A percentile compares a stretch with the other conserved stretches of the same genome.
phyloP scores from a whole-genome alignment of 192 early-diverging fungal species.

The Coemansia sp. region DNA sequence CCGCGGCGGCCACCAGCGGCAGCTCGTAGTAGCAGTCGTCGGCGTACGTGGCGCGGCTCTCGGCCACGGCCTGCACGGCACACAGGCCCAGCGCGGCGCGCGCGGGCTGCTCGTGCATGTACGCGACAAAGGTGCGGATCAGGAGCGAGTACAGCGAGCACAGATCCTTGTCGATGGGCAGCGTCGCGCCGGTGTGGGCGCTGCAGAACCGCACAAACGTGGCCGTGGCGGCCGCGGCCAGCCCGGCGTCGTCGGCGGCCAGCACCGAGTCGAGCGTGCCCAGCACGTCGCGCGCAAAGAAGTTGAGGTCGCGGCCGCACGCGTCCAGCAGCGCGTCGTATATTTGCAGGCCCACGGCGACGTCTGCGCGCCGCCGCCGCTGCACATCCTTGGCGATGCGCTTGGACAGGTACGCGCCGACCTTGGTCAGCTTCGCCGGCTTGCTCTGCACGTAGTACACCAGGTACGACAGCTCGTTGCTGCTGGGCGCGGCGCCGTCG shows the following conservation, averaged over 20 bases:
- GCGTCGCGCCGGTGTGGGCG: constrained; percentile 64
- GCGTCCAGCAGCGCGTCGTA: constrained; percentile 65
- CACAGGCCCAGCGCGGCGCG: constrained; percentile 56
- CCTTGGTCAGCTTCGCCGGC: constrained; percentile 87
- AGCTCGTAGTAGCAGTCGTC: constrained; percentile 59
- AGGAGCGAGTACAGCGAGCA: constrained; percentile 56
- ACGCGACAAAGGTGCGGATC: constrained; percentile 53
- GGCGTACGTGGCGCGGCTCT: constrained; percentile 61
- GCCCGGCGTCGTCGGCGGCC: constrained; percentile 55
- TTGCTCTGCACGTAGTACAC: constrained; percentile 83
- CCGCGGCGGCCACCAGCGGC: constrained; percentile 56
- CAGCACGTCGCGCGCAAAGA: constrained; percentile 79
- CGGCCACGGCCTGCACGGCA: constrained; percentile 58
- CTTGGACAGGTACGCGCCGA: constrained; percentile 76
- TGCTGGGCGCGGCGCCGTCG: constrained; percentile 54
- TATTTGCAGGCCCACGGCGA: constrained; percentile 71
- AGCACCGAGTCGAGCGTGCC: constrained; percentile 63
- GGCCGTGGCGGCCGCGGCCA: constrained; percentile 57
- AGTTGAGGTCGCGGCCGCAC: constrained; percentile 71
- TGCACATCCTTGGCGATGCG: constrained; percentile 62
- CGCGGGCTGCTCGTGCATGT: constrained; percentile 12
- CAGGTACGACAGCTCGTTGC: constrained; percentile 78
- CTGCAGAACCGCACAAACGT: constrained; percentile 71
- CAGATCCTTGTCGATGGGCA: constrained; percentile 67
- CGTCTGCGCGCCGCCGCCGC: constrained; percentile 59